These are phyloP conservation scores for Bretschneidera sinensis DNA, from an alignment of 345 rosid species.

Conservation along the genomic window DNA sequence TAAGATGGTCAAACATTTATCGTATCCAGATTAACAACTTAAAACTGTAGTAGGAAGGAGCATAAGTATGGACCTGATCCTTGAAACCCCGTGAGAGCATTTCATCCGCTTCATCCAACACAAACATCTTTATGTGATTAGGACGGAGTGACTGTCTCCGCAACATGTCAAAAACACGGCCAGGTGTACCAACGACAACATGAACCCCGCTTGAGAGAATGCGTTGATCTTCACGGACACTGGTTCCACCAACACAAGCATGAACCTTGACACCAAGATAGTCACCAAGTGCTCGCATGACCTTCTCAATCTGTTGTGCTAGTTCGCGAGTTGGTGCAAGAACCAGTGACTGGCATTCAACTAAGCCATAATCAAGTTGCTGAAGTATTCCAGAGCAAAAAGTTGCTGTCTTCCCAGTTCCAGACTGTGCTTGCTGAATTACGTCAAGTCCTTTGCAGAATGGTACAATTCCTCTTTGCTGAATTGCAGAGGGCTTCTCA, in stretches of 20 bases:
- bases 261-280: slow-evolving; percentile 81
- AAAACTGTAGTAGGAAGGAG: no score
- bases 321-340: slow-evolving; percentile 76
- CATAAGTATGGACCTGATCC: slow-evolving; percentile 53
- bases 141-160: slow-evolving; percentile 70
- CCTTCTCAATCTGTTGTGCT: slow-evolving; percentile 82
- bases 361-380: slow-evolving; percentile 57
- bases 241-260: no score
- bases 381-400: slow-evolving; percentile 76
- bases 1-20: no score
- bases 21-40: no score
- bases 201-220: slow-evolving; percentile 75
- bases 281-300: slow-evolving; percentile 82
- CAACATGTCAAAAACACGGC: slow-evolving; percentile 85
- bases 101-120: slow-evolving; percentile 77
- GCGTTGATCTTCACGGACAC: slow-evolving; percentile 79
- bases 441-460: slow-evolving; percentile 76
- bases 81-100: slow-evolving; percentile 86
- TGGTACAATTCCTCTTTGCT: slow-evolving; percentile 79
- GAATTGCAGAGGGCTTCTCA: slow-evolving; percentile 89
- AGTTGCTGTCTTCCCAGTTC: slow-evolving; percentile 79
- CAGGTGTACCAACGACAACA: slow-evolving; percentile 79
- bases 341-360: slow-evolving; percentile 71
- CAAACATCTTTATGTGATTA: slow-evolving; percentile 62
- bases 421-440: slow-evolving; percentile 75